These are phyloP conservation scores for Epichloe elymi DNA, from an alignment of 2,329 filamentous ascomycete genomes.

Conservation along the genomic window DNA sequence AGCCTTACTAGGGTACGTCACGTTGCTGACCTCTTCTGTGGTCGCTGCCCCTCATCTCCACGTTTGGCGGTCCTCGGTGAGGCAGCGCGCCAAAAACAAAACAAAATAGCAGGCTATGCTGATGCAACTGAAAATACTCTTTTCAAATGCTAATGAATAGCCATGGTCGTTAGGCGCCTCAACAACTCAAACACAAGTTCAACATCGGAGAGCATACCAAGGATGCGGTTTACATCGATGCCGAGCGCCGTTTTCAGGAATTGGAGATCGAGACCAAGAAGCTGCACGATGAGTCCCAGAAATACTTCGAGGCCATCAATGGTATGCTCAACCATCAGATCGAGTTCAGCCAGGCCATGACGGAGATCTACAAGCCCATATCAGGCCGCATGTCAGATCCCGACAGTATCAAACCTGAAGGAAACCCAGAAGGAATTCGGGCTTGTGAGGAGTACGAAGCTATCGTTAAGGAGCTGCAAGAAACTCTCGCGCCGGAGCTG, in stretches of 20 bases:
- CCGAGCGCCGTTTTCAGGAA: constrained; percentile 86
- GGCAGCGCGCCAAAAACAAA: not conserved
- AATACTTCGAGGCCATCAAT: constrained; percentile 97
- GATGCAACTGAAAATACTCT: not conserved
- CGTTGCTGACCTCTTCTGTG: not conserved
- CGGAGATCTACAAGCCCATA: constrained; percentile 96
- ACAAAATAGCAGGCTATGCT: not conserved
- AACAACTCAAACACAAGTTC: constrained; percentile 82
- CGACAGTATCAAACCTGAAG: constrained; percentile 65
- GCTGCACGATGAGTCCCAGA: constrained; percentile 90
- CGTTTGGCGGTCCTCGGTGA: not conserved
- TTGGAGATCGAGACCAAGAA: constrained; percentile 93
- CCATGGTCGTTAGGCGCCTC: constrained; percentile 52
- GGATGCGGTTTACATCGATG: constrained; percentile 87
- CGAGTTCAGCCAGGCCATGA: constrained; percentile 91
- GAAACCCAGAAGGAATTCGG: constrained; percentile 82
- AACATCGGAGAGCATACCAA: constrained; percentile 94
- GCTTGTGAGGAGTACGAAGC: constrained; percentile 94
- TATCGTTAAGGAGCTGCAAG: constrained; percentile 81
- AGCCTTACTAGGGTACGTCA: constrained; percentile 64
- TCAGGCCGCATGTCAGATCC: constrained; percentile 92
- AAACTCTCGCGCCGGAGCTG: constrained; percentile 76
- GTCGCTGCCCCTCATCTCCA: constrained; percentile 19
- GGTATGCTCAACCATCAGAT: constrained; percentile 97
- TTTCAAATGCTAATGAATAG: not conserved